These are phyloP conservation scores for Tulasnella sp. DNA, from an alignment of 768 basidiomycete genomes.

Conservation along the genomic window DNA sequence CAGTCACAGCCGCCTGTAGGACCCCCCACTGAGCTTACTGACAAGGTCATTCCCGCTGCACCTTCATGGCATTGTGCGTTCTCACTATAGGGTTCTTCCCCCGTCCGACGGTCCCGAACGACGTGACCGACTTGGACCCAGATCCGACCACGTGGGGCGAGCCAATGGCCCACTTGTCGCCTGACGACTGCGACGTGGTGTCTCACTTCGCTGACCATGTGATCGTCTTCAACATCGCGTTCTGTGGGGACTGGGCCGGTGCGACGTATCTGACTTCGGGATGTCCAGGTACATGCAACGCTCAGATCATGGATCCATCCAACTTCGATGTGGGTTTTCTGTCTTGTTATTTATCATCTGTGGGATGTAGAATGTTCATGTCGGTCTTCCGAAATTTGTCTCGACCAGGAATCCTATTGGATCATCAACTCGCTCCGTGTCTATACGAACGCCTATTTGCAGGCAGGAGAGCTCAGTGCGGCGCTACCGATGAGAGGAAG, in stretches of 20 bases:
- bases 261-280: conserved; percentile 13
- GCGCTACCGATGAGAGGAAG: no score
- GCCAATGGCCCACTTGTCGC: conserved; percentile 12
- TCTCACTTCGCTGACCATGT: conserved; percentile 11
- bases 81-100: conserved; percentile 18
- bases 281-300: conserved; percentile 16
- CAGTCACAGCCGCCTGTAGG: background rate
- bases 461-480: no score
- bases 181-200: conserved; percentile 10
- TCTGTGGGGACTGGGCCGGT: conserved; percentile 20
- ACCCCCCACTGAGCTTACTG: background rate
- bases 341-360: background rate
- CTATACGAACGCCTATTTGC: background rate
- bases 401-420: background rate
- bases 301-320: conserved; percentile 4
- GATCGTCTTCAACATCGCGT: conserved; percentile 17
- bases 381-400: background rate
- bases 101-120: conserved; percentile 11
- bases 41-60: background rate
- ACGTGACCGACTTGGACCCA: conserved; percentile 4
- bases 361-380: background rate
- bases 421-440: conserved; percentile 6
- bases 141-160: conserved; percentile 14
- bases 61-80: no score
- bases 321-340: conserved; percentile 15